Evolutionary conservation across 2,329 filamentous ascomycete genomes (phyloP), one percentile per base, ranked within the genome.

Genomic region (Pseudocercospora macadamiae): DNA sequence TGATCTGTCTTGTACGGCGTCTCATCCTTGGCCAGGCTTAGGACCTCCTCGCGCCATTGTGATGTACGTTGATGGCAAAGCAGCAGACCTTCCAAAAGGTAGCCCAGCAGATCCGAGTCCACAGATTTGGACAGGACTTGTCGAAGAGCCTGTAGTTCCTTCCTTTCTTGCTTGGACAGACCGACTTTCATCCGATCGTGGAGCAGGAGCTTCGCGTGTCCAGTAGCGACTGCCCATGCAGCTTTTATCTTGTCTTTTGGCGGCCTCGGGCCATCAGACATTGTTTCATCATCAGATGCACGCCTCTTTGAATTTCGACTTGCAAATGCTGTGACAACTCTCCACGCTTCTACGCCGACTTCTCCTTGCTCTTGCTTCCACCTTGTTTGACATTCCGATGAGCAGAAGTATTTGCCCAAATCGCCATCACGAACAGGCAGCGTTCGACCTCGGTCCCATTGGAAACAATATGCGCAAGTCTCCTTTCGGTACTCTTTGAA

Each of bases 381-480:
- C 26, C 48, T 49, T 2, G 56, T 51, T 26, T 70, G 68, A 61
- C 79, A 81, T 2, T 63, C 59, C 4, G 59, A 48, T 0, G 68
- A 68, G 66, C 79, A 81, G 54, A 80, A 81, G 0, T 74, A 75
- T 60, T 78, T 77, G 2, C 77, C 77, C 19, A 74, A 68, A 1
- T 58, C 64, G 44, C 66, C 61, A 34, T 78, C 74, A 14, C 75
- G 72, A 4, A 79, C 67, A 4, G 67, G 66, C 57, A 79, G 66
- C 42, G 74, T 75, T 2, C 76, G 71, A 1, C 79, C 79, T 19
- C 74, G 69, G 26, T 80, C 74, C 65, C 80, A 81, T 18, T 58
- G 55, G 55, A 81, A 80, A 65, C 79, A 81, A 23, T 75, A 70
- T 0, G 74, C 78, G 67, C 79, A 81, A 9, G 80, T 79, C 69